These are phyloP conservation scores for Botrytis porri DNA, from an alignment of 2,329 filamentous ascomycete genomes.

Conservation along the genomic window DNA sequence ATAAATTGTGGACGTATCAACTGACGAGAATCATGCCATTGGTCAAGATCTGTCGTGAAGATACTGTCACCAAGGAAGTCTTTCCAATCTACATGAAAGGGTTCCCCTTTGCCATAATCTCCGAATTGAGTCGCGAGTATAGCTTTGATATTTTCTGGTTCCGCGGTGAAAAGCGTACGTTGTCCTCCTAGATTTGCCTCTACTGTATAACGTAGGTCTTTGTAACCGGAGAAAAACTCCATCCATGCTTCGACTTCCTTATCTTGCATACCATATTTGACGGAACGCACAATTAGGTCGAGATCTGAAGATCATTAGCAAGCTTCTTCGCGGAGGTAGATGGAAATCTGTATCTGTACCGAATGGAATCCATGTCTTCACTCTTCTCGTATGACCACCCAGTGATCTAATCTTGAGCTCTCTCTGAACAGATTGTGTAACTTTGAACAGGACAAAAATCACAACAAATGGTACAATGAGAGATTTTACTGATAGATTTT, in stretches of 20 bases:
- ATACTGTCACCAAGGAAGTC: slow-evolving; percentile 74
- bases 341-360: slow-evolving; percentile 39
- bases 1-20: slow-evolving; percentile 85
- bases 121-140: slow-evolving; percentile 82
- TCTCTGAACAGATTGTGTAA: slow-evolving; percentile 42
- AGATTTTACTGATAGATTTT: slow-evolving; percentile 44
- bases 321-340: background rate
- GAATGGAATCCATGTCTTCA: slow-evolving; percentile 45
- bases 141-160: slow-evolving; percentile 89
- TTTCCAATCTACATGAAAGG: slow-evolving; percentile 72
- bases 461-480: slow-evolving; percentile 32
- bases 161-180: slow-evolving; percentile 63
- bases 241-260: slow-evolving; percentile 60
- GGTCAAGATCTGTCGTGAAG: slow-evolving; percentile 74
- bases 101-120: slow-evolving; percentile 78
- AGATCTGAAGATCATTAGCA: slow-evolving; percentile 49
- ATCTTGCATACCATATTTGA: slow-evolving; percentile 40
- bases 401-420: slow-evolving; percentile 47
- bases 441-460: slow-evolving; percentile 32
- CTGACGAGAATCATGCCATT: slow-evolving; percentile 78
- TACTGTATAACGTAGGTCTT: slow-evolving; percentile 50
- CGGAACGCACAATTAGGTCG: slow-evolving; percentile 52
- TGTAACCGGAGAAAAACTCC: slow-evolving; percentile 43
- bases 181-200: slow-evolving; percentile 46
- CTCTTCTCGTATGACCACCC: slow-evolving; percentile 43